A percentile compares a stretch with the other conserved stretches of the same genome.
These are phyloP conservation scores for Luzula sylvatica DNA, from an alignment of 176 grass and related monocot genomes.

Conservation along the genomic window DNA sequence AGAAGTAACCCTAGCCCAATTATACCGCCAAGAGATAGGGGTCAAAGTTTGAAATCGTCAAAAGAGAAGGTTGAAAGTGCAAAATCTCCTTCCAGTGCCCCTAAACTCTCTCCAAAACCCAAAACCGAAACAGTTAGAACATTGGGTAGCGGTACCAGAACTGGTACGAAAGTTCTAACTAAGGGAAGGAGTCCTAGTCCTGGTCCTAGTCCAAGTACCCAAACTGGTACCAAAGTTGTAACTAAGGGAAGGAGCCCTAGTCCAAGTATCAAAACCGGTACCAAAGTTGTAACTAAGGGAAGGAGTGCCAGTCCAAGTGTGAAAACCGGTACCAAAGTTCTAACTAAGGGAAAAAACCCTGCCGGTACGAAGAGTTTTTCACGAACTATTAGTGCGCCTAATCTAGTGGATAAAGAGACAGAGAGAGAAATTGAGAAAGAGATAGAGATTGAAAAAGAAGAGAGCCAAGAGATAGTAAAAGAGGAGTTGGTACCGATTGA, in stretches of 20 bases:
- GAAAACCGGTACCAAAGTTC: neutral
- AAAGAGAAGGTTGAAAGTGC: conserved; percentile 3
- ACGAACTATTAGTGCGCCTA: conserved; percentile 1
- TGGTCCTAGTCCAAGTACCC: too few relatives aligned
- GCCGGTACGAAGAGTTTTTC: neutral
- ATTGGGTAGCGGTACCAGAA: conserved; percentile 1
- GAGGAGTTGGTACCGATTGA: neutral
- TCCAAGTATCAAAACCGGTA: neutral
- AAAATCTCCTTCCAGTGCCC: neutral
- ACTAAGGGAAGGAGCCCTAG: conserved; percentile 1
- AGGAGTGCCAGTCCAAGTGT: neutral
- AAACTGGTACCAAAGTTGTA: neutral
- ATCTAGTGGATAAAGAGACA: conserved; percentile 6
- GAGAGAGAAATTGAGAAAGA: conserved; percentile 9
- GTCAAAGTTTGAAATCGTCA: neutral
- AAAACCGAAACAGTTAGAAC: conserved; percentile 8
- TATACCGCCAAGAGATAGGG: neutral
- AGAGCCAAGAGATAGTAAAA: neutral
- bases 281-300: neutral
- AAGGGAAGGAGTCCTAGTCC: neutral
- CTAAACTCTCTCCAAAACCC: conserved; percentile 1
- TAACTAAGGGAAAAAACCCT: neutral
- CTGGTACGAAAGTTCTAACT: neutral
- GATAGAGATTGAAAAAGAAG: too few relatives aligned
- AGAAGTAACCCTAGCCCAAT: conserved; percentile 1